Percentiles rank a stretch among this genome's conserved stretches.
Evolutionary conservation across 2,329 filamentous ascomycete species (phyloP).

Genomic region (Fusarium papillatum): DNA sequence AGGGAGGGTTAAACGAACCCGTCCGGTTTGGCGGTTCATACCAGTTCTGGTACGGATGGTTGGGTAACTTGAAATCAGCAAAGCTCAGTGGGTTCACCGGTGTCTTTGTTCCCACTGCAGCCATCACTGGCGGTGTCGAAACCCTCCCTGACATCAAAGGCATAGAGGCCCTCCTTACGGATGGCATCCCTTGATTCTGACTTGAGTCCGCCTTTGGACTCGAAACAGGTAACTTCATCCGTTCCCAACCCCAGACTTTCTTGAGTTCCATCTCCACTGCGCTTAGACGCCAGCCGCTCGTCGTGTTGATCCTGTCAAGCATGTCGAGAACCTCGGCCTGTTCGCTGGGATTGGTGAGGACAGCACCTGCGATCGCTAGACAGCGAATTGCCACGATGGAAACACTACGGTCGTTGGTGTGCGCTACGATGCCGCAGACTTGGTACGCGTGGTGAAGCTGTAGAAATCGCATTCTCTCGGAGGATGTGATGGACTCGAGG

Average conservation of each 20-base stretch:
- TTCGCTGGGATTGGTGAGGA: conserved; percentile 76
- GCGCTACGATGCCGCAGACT: conserved; percentile 90
- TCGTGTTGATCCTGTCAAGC: conserved; percentile 79
- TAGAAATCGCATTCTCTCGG: conserved; percentile 77
- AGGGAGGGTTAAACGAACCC: conserved; percentile 29
- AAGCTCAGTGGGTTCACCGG: conserved; percentile 78
- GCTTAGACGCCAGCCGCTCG: conserved; percentile 84
- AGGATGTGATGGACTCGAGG: conserved; percentile 67
- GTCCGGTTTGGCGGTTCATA: conserved; percentile 79
- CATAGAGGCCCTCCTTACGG: conserved; percentile 18
- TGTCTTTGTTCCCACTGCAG: conserved; percentile 49
- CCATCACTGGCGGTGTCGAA: conserved; percentile 43
- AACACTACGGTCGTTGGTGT: conserved; percentile 85
- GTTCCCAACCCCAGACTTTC: conserved; percentile 80
- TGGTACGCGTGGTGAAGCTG: conserved; percentile 84
- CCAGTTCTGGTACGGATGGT: conserved; percentile 85
- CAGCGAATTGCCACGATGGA: conserved; percentile 84
- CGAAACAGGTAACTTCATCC: conserved; percentile 20
- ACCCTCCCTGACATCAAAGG: conserved; percentile 29
- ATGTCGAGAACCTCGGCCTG: conserved; percentile 87
- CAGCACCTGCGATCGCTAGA: conserved; percentile 82
- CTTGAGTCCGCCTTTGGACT: conserved; percentile 17
- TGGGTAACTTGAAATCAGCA: conserved; percentile 82
- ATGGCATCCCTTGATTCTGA: conserved; percentile 13
- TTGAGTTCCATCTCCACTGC: conserved; percentile 81